Evolutionary conservation across 1,284 basidiomycete species (phyloP).

Genomic region (Ustilago shanxiensis): DNA sequence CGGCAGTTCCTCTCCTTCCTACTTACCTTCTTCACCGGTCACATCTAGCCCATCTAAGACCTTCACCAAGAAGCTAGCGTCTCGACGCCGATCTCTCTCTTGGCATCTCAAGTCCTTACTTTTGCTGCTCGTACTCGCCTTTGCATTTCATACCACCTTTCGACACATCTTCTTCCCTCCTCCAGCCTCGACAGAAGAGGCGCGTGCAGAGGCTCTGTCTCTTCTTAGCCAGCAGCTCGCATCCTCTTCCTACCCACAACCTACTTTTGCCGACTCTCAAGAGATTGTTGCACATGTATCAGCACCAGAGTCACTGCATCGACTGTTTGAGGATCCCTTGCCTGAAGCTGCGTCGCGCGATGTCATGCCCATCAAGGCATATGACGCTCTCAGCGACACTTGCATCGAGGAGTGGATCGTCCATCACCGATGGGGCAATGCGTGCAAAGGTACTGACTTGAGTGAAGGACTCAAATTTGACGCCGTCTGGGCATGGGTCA

Average conservation of each 20-base stretch:
- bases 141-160: slow-evolving; percentile 5
- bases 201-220: slow-evolving; percentile 6
- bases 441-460: slow-evolving; percentile 28
- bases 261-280: neutral
- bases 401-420: slow-evolving; percentile 46
- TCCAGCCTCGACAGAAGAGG: slow-evolving; percentile 16
- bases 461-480: slow-evolving; percentile 31
- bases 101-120: slow-evolving; percentile 15
- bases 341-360: slow-evolving; percentile 25
- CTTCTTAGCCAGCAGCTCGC: slow-evolving; percentile 25
- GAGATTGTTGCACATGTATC: neutral
- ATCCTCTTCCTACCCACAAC: neutral
- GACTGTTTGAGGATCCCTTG: slow-evolving; percentile 20
- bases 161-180: slow-evolving; percentile 14
- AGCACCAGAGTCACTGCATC: slow-evolving; percentile 20
- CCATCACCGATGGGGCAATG: slow-evolving; percentile 29
- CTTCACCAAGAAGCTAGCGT: slow-evolving; percentile 4
- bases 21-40: slow-evolving; percentile 6
- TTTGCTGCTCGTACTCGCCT: slow-evolving; percentile 16
- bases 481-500: slow-evolving; percentile 50
- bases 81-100: slow-evolving; percentile 12
- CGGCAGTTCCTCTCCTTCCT: neutral
- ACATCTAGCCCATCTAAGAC: neutral
- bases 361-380: slow-evolving; percentile 28
- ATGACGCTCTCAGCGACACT: slow-evolving; percentile 38